phyloP scores from a whole-genome alignment of 2,329 filamentous ascomycete genomes.

The Alternaria arborescens region DNA sequence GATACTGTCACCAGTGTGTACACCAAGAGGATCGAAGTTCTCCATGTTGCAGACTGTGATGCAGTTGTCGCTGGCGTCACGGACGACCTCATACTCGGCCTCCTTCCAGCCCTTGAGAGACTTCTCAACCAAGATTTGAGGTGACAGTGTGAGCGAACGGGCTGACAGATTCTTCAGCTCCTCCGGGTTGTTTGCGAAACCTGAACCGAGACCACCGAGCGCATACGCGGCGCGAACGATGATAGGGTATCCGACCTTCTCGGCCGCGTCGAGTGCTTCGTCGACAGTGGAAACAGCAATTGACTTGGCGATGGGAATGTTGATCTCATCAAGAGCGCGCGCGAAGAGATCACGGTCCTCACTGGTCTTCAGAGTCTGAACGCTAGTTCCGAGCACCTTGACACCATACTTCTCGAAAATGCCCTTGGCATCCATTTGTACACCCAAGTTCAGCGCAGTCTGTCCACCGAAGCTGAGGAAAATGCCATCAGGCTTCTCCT shows the following conservation, averaged over 20 bases:
- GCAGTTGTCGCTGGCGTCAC: slow-evolving; percentile 97
- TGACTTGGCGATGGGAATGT: slow-evolving; percentile 96
- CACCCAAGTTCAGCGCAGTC: slow-evolving; percentile 94
- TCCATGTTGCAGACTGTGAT: slow-evolving; percentile 99
- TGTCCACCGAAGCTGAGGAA: slow-evolving; percentile 97
- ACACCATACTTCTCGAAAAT: slow-evolving; percentile 95
- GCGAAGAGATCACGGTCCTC: slow-evolving; percentile 97
- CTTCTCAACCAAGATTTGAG: slow-evolving; percentile 97
- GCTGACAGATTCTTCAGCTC: slow-evolving; percentile 94
- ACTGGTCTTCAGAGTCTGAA: slow-evolving; percentile 90
- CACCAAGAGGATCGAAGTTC: slow-evolving; percentile 97
- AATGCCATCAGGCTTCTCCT: slow-evolving; percentile 94
- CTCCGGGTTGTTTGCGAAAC: slow-evolving; percentile 92
- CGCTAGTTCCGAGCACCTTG: slow-evolving; percentile 92
- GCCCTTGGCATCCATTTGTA: slow-evolving; percentile 95
- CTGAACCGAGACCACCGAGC: slow-evolving; percentile 92
- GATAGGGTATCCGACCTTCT: slow-evolving; percentile 91
- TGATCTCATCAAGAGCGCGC: slow-evolving; percentile 93
- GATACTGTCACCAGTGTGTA: slow-evolving; percentile 98
- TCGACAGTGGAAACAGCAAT: slow-evolving; percentile 92
- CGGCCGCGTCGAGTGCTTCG: slow-evolving; percentile 87
- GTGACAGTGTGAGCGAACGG: slow-evolving; percentile 88
- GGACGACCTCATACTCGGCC: slow-evolving; percentile 97
- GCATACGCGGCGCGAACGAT: slow-evolving; percentile 98
- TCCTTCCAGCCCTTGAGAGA: slow-evolving; percentile 99